A percentile compares a stretch with the other conserved stretches of the same genome.
phyloP scores from a whole-genome alignment of 306 rosid genomes.

The Prunus salicina region DNA sequence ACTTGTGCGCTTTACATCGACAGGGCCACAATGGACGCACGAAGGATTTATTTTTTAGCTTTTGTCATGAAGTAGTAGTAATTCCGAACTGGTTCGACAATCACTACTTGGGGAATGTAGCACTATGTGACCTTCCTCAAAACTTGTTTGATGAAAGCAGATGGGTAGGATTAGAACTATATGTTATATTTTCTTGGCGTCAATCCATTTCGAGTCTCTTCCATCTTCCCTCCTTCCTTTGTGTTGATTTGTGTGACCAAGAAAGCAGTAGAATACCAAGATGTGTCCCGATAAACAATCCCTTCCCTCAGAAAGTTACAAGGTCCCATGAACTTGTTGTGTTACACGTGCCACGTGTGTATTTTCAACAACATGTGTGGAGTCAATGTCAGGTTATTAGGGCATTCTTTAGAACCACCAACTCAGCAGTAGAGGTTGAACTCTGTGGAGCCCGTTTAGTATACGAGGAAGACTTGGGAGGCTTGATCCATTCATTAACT shows the following conservation, averaged over 20 bases:
- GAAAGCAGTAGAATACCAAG: no score
- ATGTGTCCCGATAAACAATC: rapidly evolving
- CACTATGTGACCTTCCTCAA: neutral
- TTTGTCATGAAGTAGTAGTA: neutral
- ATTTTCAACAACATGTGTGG: neutral
- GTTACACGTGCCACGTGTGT: neutral
- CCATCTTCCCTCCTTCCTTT: neutral
- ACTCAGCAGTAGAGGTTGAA: conserved; percentile 6
- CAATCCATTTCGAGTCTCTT: neutral
- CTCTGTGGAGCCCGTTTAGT: conserved; percentile 20
- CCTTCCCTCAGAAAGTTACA: neutral
- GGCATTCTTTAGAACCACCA: neutral
- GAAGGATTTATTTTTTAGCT: neutral
- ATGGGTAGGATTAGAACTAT: conserved; percentile 8
- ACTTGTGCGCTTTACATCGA: neutral
- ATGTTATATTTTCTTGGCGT: neutral
- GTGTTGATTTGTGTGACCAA: neutral
- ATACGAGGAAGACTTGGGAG: conserved; percentile 5
- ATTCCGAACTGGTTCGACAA: neutral
- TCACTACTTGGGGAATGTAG: neutral
- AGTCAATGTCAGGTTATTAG: conserved; percentile 12
- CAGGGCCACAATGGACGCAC: neutral
- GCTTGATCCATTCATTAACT: neutral
- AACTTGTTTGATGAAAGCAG: neutral
- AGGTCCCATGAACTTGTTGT: neutral